Conservation (phyloP, 495 filamentous ascomycete genomes). For the Podospora fimiseda region DNA sequence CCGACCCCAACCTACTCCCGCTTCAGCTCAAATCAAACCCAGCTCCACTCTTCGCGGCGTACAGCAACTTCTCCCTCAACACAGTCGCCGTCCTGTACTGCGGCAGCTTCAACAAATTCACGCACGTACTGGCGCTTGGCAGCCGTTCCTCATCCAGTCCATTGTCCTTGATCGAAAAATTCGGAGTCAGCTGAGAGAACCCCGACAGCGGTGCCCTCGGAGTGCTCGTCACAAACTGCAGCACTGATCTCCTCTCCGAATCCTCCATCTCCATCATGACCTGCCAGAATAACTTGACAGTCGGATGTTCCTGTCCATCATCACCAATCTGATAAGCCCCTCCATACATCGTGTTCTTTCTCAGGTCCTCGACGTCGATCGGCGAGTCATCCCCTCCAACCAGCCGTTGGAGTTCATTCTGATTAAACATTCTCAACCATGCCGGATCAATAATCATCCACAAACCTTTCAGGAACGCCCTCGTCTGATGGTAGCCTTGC, state of each 20-base stretch:
- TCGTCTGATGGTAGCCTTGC: slow-evolving; percentile 72
- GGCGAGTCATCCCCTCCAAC: slow-evolving; percentile 78
- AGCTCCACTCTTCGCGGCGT: slow-evolving; percentile 85
- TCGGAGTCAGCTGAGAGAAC: slow-evolving; percentile 77
- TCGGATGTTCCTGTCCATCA: slow-evolving; percentile 78
- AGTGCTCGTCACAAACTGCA: slow-evolving; percentile 94
- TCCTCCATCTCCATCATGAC: slow-evolving; percentile 73
- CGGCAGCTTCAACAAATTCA: slow-evolving; percentile 91
- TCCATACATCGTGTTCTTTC: slow-evolving; percentile 79
- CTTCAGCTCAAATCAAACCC: slow-evolving; percentile 85
- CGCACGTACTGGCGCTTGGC: slow-evolving; percentile 94
- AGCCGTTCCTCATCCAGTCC: slow-evolving; percentile 71
- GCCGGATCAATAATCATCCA: slow-evolving; percentile 80
- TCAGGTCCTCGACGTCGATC: slow-evolving; percentile 81
- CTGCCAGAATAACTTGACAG: slow-evolving; percentile 83
- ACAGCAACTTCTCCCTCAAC: slow-evolving; percentile 74
- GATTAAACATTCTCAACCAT: slow-evolving; percentile 99
- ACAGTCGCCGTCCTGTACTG: slow-evolving; percentile 59
- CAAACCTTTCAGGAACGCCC: slow-evolving; percentile 79
- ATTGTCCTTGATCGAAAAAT: slow-evolving; percentile 85
- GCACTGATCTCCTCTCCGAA: slow-evolving; percentile 70
- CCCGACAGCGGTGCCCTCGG: slow-evolving; percentile 87
- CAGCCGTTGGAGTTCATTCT: slow-evolving; percentile 84
- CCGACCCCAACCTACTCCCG: background rate
- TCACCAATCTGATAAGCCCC: slow-evolving; percentile 84